Conservation (phyloP, 305 asterid genomes). For the Fraxinus xanthoxyloides region DNA sequence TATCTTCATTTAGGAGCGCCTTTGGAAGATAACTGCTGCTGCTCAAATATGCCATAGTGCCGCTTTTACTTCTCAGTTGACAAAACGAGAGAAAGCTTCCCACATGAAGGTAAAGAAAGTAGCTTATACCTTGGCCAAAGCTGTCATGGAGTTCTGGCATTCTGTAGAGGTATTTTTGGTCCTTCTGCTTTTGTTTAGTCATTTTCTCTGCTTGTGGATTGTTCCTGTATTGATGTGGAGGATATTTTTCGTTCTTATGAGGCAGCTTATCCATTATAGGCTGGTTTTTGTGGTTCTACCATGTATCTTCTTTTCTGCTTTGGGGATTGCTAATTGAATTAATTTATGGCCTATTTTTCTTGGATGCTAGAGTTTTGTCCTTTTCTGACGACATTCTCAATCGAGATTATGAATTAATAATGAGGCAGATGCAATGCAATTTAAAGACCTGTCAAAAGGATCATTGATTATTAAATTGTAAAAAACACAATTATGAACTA, state of each 20-base stretch:
- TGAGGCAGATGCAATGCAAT: not conserved
- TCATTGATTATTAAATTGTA: not conserved
- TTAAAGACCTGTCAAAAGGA: not conserved
- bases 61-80: constrained; percentile 47
- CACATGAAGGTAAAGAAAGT: constrained; percentile 51
- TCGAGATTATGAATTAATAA: not conserved
- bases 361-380: not conserved
- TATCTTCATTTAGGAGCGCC: constrained; percentile 70
- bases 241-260: not conserved
- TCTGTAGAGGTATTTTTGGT: constrained; percentile 54
- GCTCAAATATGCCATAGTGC: constrained; percentile 58
- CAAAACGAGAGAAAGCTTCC: constrained; percentile 43
- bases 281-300: constrained; percentile 14
- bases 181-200: not conserved
- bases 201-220: not conserved
- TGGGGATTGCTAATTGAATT: constrained; percentile 11
- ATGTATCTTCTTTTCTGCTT: constrained; percentile 7
- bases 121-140: constrained; percentile 67
- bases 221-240: constrained; percentile 10
- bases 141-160: constrained; percentile 84
- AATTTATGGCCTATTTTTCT: not conserved
- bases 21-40: constrained; percentile 85
- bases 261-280: constrained; percentile 14
- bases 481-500: not conserved
- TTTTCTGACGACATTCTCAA: not conserved